These are phyloP conservation scores for Blastomyces percursus DNA, from an alignment of 2,329 filamentous ascomycete genomes.

Conservation along the genomic window DNA sequence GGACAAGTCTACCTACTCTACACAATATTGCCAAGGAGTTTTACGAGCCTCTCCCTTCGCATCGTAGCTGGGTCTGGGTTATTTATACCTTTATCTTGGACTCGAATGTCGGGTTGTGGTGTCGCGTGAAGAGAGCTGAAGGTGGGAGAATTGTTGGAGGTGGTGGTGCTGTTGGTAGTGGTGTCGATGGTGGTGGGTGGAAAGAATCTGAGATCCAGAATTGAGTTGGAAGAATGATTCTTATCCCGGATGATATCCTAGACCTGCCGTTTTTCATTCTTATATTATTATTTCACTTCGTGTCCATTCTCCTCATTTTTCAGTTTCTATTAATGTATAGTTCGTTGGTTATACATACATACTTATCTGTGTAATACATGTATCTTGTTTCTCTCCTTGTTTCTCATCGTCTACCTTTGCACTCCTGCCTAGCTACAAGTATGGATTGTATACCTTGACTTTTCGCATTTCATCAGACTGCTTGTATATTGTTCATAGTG, in stretches of 20 bases:
- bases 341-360: background rate
- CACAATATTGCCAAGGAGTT: constrained; percentile 79
- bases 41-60: constrained; percentile 74
- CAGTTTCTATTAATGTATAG: background rate
- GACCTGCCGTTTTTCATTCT: background rate
- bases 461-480: too few relatives aligned
- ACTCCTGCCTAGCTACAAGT: background rate
- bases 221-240: constrained; percentile 23
- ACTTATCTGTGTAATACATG: background rate
- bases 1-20: constrained; percentile 72
- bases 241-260: background rate
- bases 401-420: background rate
- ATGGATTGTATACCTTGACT: background rate
- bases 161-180: constrained; percentile 18
- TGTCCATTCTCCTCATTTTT: background rate
- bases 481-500: too few relatives aligned
- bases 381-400: background rate
- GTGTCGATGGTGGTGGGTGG: constrained; percentile 47
- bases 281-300: background rate
- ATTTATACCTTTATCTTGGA: constrained; percentile 96
- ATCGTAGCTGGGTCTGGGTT: constrained; percentile 83
- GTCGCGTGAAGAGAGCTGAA: constrained; percentile 82
- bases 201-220: constrained; percentile 59
- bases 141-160: constrained; percentile 53
- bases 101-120: constrained; percentile 77